A percentile compares a stretch with the other conserved stretches of the same genome.
Evolutionary conservation across 179 eudicot species (phyloP).

Genomic region (Beta macrorhiza): DNA sequence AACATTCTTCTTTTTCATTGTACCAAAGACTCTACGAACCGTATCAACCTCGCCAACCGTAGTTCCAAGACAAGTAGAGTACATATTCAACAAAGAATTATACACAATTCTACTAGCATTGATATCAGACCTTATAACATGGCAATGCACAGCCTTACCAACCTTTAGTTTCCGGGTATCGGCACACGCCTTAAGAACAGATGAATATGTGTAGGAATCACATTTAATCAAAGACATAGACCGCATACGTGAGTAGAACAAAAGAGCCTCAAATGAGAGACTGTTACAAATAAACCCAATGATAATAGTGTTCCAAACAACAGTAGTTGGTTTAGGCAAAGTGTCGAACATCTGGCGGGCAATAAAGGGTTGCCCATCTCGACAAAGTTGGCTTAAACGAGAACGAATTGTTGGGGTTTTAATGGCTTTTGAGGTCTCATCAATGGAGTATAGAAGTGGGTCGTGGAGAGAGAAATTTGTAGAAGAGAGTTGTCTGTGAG

Average conservation of each 20-base stretch:
- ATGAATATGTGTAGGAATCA: constrained; percentile 66
- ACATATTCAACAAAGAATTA: constrained; percentile 74
- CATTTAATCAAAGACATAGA: constrained; percentile 16
- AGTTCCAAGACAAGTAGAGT: constrained; percentile 43
- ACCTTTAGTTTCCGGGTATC: constrained; percentile 38
- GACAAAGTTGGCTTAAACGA: constrained; percentile 57
- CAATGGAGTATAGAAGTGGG: constrained; percentile 20
- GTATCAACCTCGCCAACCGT: constrained; percentile 35
- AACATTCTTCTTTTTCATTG: constrained; percentile 58
- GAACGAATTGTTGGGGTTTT: constrained; percentile 54
- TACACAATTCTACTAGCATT: constrained; percentile 61
- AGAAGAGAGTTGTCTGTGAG: constrained; percentile 17
- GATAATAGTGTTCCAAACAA: constrained; percentile 68
- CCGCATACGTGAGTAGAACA: constrained; percentile 50
- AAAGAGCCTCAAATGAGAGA: constrained; percentile 51
- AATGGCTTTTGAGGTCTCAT: constrained; percentile 30
- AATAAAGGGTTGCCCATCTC: constrained; percentile 49
- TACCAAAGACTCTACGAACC: constrained; percentile 52
- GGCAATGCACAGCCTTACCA: constrained; percentile 67
- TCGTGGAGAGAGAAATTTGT: constrained; percentile 16
- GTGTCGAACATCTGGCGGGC: constrained; percentile 69
- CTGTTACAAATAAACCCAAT: constrained; percentile 66
- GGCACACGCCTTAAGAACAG: constrained; percentile 71
- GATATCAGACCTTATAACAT: constrained; percentile 41
- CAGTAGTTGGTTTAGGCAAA: constrained; percentile 66